These are phyloP conservation scores for Cercospora citrullina DNA, from an alignment of 2,329 filamentous ascomycete genomes.

Conservation along the genomic window DNA sequence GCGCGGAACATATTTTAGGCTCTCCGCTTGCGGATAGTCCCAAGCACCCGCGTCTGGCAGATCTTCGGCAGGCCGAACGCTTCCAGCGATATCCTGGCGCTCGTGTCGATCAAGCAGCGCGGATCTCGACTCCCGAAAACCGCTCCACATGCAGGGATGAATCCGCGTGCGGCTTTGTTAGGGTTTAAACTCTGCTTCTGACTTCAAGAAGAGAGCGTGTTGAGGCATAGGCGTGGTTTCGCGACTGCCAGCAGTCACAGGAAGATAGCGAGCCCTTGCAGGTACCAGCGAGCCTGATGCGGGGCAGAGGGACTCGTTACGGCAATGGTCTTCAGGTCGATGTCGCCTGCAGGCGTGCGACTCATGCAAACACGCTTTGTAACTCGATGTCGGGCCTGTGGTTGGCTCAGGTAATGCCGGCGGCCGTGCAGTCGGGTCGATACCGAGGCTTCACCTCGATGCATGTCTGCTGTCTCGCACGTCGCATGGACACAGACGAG, in stretches of 20 bases:
- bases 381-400: not conserved
- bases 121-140: slow-evolving; percentile 10
- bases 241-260: not conserved
- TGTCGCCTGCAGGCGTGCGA: not conserved
- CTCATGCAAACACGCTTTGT: slow-evolving; percentile 1
- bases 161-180: slow-evolving; percentile 1
- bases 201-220: not conserved
- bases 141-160: slow-evolving; percentile 4
- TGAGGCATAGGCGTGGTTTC: not conserved
- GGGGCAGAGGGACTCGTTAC: not conserved
- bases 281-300: not conserved
- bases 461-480: slow-evolving; percentile 2
- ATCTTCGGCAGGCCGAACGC: not conserved
- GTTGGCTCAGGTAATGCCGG: slow-evolving; percentile 9
- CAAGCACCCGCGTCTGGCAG: not conserved
- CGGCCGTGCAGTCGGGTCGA: slow-evolving; percentile 1
- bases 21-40: not conserved
- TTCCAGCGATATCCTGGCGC: not conserved
- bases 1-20: not conserved
- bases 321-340: not conserved
- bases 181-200: not conserved
- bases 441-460: slow-evolving; percentile 1
- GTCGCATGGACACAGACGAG: not conserved
- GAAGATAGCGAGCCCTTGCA: not conserved
- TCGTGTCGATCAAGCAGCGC: slow-evolving; percentile 10